These are phyloP conservation scores for Ramalina intermedia DNA, from an alignment of 495 filamentous ascomycete species.

Conservation along the genomic window DNA sequence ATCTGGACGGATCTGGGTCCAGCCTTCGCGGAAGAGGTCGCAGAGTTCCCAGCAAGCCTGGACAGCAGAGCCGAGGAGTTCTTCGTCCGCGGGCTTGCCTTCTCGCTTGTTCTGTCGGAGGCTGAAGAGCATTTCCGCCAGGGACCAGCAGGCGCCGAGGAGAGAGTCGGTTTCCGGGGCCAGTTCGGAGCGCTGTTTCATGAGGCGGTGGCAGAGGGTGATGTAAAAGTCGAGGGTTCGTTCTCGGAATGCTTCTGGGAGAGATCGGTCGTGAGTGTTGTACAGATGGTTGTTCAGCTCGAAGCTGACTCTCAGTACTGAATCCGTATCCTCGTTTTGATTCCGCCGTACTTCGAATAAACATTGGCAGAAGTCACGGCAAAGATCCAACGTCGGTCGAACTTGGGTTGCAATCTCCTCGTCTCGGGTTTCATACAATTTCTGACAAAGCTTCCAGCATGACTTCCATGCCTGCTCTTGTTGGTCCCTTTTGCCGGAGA, in stretches of 20 bases:
- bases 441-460: conserved; percentile 83
- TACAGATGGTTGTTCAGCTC: conserved; percentile 91
- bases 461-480: conserved; percentile 82
- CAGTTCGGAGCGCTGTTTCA: conserved; percentile 73
- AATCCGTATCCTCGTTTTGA: conserved; percentile 64
- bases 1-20: conserved; percentile 79
- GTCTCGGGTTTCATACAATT: conserved; percentile 66
- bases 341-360: conserved; percentile 71
- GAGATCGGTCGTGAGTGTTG: conserved; percentile 71
- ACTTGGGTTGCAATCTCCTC: conserved; percentile 60
- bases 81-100: conserved; percentile 59
- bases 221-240: conserved; percentile 88
- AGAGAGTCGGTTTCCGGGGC: conserved; percentile 71
- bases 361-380: conserved; percentile 80
- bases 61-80: conserved; percentile 70
- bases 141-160: conserved; percentile 73
- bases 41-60: conserved; percentile 93
- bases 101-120: conserved; percentile 71
- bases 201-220: conserved; percentile 78
- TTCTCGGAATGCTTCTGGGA: conserved; percentile 81
- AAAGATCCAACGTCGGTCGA: conserved; percentile 65
- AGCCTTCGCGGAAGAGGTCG: conserved; percentile 85
- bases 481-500: conserved; percentile 49
- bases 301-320: conserved; percentile 78
- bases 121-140: conserved; percentile 90